Evolutionary conservation across 331 rosid genomes (phyloP).

Genomic region (Pyracantha coccinea): DNA sequence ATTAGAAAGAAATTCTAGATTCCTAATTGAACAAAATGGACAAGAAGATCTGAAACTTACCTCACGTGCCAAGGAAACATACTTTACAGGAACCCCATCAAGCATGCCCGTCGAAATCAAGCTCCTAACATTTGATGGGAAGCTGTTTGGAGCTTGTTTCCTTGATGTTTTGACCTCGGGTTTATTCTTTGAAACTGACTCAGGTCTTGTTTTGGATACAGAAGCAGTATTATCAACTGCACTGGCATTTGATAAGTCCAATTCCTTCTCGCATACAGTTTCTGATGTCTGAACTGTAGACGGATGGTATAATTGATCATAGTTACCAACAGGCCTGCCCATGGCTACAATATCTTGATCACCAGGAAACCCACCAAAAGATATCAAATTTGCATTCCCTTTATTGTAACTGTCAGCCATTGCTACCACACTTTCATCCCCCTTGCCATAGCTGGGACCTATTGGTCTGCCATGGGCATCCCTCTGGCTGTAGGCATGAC

Average conservation of each 20-base stretch:
- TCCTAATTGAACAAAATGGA: not conserved
- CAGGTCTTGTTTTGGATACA: constrained; percentile 38
- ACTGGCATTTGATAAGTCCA: constrained; percentile 34
- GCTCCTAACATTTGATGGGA: constrained; percentile 82
- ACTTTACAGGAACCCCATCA: constrained; percentile 92
- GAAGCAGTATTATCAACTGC: constrained; percentile 25
- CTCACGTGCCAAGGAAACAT: constrained; percentile 65
- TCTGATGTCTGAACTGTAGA: constrained; percentile 46
- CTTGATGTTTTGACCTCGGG: constrained; percentile 39
- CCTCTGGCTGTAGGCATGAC: constrained; percentile 40
- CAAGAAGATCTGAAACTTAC: constrained; percentile 36
- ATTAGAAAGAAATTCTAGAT: constrained; percentile 6
- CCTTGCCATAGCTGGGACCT: constrained; percentile 32
- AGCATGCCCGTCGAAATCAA: constrained; percentile 86
- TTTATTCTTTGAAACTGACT: constrained; percentile 43
- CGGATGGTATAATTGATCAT: constrained; percentile 43
- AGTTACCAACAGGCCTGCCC: constrained; percentile 39
- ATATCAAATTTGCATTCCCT: constrained; percentile 39
- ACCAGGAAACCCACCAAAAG: constrained; percentile 62
- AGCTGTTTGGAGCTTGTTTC: constrained; percentile 90
- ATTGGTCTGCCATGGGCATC: constrained; percentile 38
- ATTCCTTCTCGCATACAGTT: constrained; percentile 33
- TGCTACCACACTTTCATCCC: constrained; percentile 33
- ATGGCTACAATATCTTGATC: constrained; percentile 47
- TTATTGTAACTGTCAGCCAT: constrained; percentile 36